Evolutionary conservation across 257 asterid species (phyloP).

Genomic region (Jacaranda copaia): DNA sequence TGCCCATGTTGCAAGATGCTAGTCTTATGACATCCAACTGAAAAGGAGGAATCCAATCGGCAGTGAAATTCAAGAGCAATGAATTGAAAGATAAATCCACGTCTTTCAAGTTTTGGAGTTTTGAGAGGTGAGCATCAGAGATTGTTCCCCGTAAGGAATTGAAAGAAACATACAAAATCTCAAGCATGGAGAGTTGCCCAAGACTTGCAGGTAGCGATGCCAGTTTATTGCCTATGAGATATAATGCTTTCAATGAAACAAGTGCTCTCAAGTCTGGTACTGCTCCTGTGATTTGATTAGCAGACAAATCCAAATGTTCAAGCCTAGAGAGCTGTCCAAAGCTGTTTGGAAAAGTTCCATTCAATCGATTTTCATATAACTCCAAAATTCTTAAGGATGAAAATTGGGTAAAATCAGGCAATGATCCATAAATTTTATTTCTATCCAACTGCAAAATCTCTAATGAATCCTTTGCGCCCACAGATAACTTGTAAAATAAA

Average conservation of each 20-base stretch:
- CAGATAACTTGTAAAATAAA: constrained; percentile 9
- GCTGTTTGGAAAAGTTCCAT: no score
- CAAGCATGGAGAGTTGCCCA: no score
- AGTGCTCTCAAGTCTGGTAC: no score
- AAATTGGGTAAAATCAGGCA: constrained; percentile 12
- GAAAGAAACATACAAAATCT: no score
- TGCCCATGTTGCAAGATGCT: constrained; percentile 42
- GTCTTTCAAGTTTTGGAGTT: constrained; percentile 33
- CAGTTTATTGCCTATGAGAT: no score
- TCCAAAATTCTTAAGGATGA: constrained; percentile 30
- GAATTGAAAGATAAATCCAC: constrained; percentile 41
- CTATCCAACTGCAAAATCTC: not conserved
- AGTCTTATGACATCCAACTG: constrained; percentile 22
- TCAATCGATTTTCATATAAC: constrained; percentile 35
- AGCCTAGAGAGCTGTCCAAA: no score
- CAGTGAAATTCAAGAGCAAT: constrained; percentile 24
- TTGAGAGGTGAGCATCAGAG: not conserved
- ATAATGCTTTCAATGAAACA: no score
- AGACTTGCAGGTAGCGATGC: no score
- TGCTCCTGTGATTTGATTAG: no score
- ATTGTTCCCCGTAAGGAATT: no score
- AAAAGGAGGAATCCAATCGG: constrained; percentile 43
- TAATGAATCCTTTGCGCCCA: not conserved
- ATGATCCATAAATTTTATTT: constrained; percentile 32
- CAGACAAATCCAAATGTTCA: no score